phyloP scores from a whole-genome alignment of 805 yeast species.

The Cyberlindnera euphorbiae region DNA sequence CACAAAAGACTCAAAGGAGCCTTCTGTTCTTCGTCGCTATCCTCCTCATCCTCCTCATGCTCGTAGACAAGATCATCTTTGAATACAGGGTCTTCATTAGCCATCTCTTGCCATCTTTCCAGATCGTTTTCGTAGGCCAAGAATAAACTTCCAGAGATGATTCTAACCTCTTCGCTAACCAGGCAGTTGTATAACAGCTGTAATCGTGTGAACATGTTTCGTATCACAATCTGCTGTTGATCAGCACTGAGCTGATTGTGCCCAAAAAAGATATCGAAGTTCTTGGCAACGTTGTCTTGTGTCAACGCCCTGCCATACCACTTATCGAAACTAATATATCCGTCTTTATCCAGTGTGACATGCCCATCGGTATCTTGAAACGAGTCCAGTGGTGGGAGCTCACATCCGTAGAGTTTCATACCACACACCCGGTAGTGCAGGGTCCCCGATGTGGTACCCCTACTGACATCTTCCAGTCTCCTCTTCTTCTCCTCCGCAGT shows the following conservation, averaged over 20 bases:
- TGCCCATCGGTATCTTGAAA: constrained; percentile 14
- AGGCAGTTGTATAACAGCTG: constrained; percentile 64
- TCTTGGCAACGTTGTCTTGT: constrained; percentile 36
- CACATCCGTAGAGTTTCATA: constrained; percentile 50
- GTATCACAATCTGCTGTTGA: constrained; percentile 35
- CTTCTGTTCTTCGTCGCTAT: constrained; percentile 26
- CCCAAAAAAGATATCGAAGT: constrained; percentile 43
- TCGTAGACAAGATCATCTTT: constrained; percentile 31
- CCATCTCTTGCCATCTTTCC: constrained; percentile 42
- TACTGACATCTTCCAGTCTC: constrained; percentile 60
- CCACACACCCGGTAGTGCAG: constrained; percentile 82
- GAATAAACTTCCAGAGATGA: constrained; percentile 69
- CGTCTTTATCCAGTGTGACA: constrained; percentile 27
- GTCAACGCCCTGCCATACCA: constrained; percentile 62
- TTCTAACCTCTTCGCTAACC: constrained; percentile 53
- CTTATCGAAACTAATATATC: constrained; percentile 56
- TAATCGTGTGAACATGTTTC: constrained; percentile 51
- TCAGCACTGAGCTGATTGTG: constrained; percentile 29
- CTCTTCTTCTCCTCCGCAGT: constrained; percentile 55
- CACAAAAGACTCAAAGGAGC: constrained; percentile 52
- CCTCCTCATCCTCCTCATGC: constrained; percentile 31
- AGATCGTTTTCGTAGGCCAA: constrained; percentile 69
- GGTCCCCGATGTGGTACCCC: constrained; percentile 74
- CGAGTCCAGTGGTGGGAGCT: constrained; percentile 11
- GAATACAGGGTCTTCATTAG: constrained; percentile 37